These are phyloP conservation scores for Saccharum officinarum DNA, from an alignment of 176 grass and related monocot species.

Conservation along the genomic window DNA sequence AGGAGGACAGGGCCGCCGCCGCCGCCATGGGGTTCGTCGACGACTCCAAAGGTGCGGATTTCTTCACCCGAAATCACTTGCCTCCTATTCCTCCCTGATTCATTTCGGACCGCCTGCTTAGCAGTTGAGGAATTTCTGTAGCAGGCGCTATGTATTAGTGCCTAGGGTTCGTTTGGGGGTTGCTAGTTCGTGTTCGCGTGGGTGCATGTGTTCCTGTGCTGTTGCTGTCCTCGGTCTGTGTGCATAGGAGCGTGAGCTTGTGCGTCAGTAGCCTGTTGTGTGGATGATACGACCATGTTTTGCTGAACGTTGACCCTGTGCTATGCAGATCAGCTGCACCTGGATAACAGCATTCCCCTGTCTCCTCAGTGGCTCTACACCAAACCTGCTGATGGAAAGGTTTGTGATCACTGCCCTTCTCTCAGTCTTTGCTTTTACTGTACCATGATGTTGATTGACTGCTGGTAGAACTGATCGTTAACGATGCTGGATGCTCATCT, in stretches of 20 bases:
- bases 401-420: slow-evolving; percentile 18
- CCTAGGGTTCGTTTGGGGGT: background rate
- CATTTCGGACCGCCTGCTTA: background rate
- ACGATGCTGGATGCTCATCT: background rate
- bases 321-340: slow-evolving; percentile 70
- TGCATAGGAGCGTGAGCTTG: slow-evolving; percentile 9
- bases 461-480: background rate
- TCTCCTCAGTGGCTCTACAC: slow-evolving; percentile 97
- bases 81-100: background rate
- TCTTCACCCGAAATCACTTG: background rate
- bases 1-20: slow-evolving; percentile 66
- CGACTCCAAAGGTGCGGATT: slow-evolving; percentile 69
- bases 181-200: background rate
- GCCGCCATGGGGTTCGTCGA: slow-evolving; percentile 78
- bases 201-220: background rate
- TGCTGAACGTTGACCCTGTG: slow-evolving; percentile 36
- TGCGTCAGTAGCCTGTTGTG: background rate
- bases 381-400: slow-evolving; percentile 86
- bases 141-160: background rate
- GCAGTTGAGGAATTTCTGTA: background rate
- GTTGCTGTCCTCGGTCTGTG: background rate
- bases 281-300: slow-evolving; percentile 1
- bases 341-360: slow-evolving; percentile 87
- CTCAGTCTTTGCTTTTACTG: background rate
- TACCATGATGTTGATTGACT: background rate